phyloP scores from a whole-genome alignment of 192 early-diverging fungal species.

The Coemansia sp. region DNA sequence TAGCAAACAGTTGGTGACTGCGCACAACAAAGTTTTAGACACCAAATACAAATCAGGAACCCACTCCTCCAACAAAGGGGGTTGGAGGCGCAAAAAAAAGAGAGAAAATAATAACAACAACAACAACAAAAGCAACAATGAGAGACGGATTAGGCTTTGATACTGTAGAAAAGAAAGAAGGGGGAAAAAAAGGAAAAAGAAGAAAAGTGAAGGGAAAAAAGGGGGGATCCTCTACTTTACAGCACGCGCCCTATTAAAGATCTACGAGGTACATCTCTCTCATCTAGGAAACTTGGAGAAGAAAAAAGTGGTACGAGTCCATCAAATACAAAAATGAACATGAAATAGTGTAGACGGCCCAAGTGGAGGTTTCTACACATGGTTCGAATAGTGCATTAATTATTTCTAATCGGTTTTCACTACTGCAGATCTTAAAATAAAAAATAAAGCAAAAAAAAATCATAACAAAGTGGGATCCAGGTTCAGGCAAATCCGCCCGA shows the following conservation, averaged over 20 bases:
- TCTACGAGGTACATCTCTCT: neutral
- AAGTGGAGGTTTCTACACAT: too few species aligned
- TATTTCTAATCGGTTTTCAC: too few species aligned
- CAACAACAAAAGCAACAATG: conserved; percentile 7
- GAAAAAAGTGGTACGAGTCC: too few species aligned
- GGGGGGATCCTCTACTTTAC: too few species aligned
- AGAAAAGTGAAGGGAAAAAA: neutral
- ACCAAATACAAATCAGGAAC: neutral
- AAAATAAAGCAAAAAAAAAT: too few species aligned
- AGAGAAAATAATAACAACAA: neutral
- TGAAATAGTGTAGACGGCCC: too few species aligned
- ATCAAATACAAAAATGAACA: too few species aligned
- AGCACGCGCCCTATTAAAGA: neutral
- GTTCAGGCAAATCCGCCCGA: too few species aligned
- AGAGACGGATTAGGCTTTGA: neutral
- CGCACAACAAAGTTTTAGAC: neutral
- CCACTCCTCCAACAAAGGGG: neutral
- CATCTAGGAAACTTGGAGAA: too few species aligned
- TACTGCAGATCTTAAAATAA: too few species aligned
- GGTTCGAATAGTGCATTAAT: too few species aligned
- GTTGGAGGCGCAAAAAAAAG: neutral
- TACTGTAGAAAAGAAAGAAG: neutral
- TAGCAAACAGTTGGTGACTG: neutral
- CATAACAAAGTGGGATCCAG: too few species aligned
- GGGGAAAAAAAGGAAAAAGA: neutral